These are phyloP conservation scores for Trichophyton verrucosum DNA, from an alignment of 2,329 filamentous ascomycete species.

Conservation along the genomic window DNA sequence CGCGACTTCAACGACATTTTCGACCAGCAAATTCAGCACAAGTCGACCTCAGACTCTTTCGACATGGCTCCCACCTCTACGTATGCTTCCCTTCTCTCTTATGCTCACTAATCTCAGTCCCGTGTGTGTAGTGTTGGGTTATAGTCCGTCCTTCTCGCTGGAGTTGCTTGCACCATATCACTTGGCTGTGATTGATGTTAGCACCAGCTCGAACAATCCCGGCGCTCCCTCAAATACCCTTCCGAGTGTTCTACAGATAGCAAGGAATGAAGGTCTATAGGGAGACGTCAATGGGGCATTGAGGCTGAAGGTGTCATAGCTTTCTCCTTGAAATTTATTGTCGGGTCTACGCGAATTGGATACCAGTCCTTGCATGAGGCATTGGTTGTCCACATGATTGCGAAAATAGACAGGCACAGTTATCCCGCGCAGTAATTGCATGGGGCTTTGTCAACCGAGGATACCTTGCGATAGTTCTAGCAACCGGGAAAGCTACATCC, in stretches of 20 bases:
- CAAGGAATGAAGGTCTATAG: constrained; percentile 4
- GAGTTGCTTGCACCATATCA: constrained; percentile 34
- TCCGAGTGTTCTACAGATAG: constrained; percentile 13
- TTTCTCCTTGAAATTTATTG: constrained; percentile 70
- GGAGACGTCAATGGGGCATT: constrained; percentile 49
- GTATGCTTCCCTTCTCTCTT: constrained; percentile 39
- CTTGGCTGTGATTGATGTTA: constrained; percentile 26
- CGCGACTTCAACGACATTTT: background rate
- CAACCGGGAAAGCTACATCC: constrained; percentile 17
- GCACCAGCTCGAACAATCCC: constrained; percentile 72
- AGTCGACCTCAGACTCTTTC: constrained; percentile 33
- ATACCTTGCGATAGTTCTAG: constrained; percentile 11
- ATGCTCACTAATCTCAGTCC: constrained; percentile 25
- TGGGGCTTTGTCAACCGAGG: constrained; percentile 71
- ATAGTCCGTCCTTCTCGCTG: constrained; percentile 82
- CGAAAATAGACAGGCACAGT: constrained; percentile 37
- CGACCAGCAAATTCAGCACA: constrained; percentile 8
- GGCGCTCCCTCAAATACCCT: constrained; percentile 14
- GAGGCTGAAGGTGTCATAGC: constrained; percentile 53
- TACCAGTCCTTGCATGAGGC: constrained; percentile 10
- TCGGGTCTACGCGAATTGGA: constrained; percentile 36
- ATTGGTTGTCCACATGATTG: constrained; percentile 6
- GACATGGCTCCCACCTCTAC: constrained; percentile 49
- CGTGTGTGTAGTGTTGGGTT: constrained; percentile 45
- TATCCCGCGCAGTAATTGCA: constrained; percentile 41